A percentile compares a stretch with the other conserved stretches of the same genome.
Evolutionary conservation across 1,284 basidiomycete genomes (phyloP).

Genomic region (Papiliotrema flavescens): DNA sequence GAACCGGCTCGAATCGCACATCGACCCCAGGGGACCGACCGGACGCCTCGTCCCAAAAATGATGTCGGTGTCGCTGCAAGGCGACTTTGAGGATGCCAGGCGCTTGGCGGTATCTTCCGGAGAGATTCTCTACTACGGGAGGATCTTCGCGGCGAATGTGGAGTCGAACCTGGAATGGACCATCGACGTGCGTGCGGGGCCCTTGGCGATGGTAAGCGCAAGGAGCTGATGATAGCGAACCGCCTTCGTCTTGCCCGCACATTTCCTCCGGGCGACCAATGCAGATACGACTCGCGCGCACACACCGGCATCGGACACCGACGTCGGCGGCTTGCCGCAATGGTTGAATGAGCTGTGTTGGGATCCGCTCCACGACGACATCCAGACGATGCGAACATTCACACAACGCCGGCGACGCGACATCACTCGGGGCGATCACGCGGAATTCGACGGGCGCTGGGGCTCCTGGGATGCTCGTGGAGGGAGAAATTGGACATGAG

Average conservation of each 20-base stretch:
- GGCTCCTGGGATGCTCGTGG: too few species aligned
- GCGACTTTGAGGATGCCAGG: slow-evolving; percentile 12
- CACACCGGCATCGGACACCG: neutral
- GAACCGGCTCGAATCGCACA: slow-evolving; percentile 2
- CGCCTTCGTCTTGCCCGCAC: neutral
- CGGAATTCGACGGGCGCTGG: too few species aligned
- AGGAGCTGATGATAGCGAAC: neutral
- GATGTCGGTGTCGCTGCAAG: slow-evolving; percentile 8
- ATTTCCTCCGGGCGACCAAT: too few species aligned
- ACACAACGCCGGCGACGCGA: too few species aligned
- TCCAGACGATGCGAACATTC: too few species aligned
- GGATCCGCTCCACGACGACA: slow-evolving; percentile 20
- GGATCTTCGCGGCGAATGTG: slow-evolving; percentile 30
- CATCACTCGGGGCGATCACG: too few species aligned
- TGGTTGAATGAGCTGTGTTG: slow-evolving; percentile 22
- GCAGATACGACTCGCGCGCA: too few species aligned
- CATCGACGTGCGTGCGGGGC: slow-evolving; percentile 13
- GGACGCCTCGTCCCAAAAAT: neutral
- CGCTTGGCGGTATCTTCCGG: slow-evolving; percentile 6
- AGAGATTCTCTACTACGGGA: slow-evolving; percentile 33
- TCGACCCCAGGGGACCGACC: slow-evolving; percentile 4
- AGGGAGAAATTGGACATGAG: too few species aligned
- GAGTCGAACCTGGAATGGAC: slow-evolving; percentile 20
- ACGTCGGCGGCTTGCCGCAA: neutral
- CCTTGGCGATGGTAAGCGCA: neutral